Conservation (phyloP, 2,329 filamentous ascomycete species). For the Calonectria fujianensis region DNA sequence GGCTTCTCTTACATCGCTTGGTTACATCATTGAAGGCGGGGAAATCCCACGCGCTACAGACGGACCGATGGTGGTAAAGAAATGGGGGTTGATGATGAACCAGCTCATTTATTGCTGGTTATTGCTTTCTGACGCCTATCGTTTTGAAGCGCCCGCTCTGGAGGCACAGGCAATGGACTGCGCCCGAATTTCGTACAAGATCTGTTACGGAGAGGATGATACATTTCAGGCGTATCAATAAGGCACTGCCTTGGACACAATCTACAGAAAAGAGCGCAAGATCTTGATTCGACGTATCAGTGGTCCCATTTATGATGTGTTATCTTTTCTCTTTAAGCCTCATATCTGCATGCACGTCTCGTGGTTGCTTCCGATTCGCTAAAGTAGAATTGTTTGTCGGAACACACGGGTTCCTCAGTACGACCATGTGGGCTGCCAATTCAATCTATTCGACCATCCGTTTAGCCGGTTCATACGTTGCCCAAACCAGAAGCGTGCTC, state of each 20-base stretch:
- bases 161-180: neutral
- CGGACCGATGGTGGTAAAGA: neutral
- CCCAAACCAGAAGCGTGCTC: neutral
- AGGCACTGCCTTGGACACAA: neutral
- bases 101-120: neutral
- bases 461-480: neutral
- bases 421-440: neutral
- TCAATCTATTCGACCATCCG: neutral
- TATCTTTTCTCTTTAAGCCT: neutral
- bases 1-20: neutral
- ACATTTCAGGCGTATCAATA: neutral
- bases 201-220: constrained; percentile 5
- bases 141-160: neutral
- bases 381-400: neutral
- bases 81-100: constrained; percentile 6
- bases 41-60: neutral
- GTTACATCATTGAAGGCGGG: neutral
- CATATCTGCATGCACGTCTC: neutral
- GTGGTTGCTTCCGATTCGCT: neutral
- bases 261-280: neutral
- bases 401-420: neutral
- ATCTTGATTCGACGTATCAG: neutral
- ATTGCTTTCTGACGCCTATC: neutral
- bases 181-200: constrained; percentile 11
- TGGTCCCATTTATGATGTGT: neutral